Base-by-base conservation (phyloP, 2,329 filamentous ascomycete genomes). In the Tolypocladium sp. region DNA sequence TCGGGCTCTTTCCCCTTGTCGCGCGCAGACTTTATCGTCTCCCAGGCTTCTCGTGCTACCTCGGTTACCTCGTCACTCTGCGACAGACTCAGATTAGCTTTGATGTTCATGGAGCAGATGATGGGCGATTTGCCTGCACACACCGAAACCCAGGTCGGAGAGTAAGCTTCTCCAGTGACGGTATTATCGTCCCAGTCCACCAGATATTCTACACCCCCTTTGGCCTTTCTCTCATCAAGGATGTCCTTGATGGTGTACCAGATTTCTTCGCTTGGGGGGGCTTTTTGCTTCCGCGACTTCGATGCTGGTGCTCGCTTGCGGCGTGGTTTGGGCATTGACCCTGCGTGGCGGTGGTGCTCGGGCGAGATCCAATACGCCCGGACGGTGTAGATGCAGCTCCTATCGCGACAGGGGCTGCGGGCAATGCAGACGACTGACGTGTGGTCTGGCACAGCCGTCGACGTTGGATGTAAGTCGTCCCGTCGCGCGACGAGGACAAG, bases 131-230 rank as follows among this genome's bases (percentile, higher is more conserved):
- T 60, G 46, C 15, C 27, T 54, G 55, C 10, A 60, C 51, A 30
- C 25, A 62, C 58, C 30, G 20, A 35, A 40, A 71, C 70, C 73
- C 75, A 77, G 56, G 69, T 68, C 33, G 71, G 68, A 35, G 60
- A 35, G 60, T 72, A 74, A 17, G 58, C 33, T 58, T 75, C 61
- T 38, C 73, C 72, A 3, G 72, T 73, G 4, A 60, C 57, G 27
- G 56, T 33, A 56, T 73, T 64, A 60, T 70, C 67, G 57, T 71
- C 71, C 74, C 75, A 77, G 58, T 75, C 70, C 17, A 77, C 70
- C 22, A 75, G 61, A 52, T 75, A 77, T 58, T 74, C 63, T 17
- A 67, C 62, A 41, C 60, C 60, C 35, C 66, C 67, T 7, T 64
- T 64, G 42, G 62, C 56, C 13, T 56, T 41, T 59, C 67, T 68